Evolutionary conservation across 306 rosid genomes (phyloP).

Genomic region (Senna tora): DNA sequence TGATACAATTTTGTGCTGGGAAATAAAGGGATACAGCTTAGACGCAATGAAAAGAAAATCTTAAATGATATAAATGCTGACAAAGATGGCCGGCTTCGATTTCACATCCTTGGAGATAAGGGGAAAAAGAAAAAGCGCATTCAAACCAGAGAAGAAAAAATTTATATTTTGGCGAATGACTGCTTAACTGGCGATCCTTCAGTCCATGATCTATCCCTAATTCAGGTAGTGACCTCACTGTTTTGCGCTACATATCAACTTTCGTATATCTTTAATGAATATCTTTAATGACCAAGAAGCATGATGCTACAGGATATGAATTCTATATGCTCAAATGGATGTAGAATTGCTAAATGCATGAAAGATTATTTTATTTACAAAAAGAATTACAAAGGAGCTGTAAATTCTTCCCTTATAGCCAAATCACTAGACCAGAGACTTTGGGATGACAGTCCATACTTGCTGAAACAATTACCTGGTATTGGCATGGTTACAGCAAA

Average conservation of each 20-base stretch:
- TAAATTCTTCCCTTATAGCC: slow-evolving; percentile 75
- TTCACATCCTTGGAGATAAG: slow-evolving; percentile 73
- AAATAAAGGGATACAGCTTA: slow-evolving; percentile 91
- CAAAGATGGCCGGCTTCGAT: slow-evolving; percentile 89
- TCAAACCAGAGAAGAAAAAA: slow-evolving; percentile 93
- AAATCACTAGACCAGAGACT: slow-evolving; percentile 89
- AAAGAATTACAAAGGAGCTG: slow-evolving; percentile 81
- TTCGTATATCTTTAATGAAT: slow-evolving; percentile 28
- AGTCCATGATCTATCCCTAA: slow-evolving; percentile 79
- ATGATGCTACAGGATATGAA: slow-evolving; percentile 73
- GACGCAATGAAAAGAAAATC: slow-evolving; percentile 93
- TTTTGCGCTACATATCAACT: slow-evolving; percentile 35
- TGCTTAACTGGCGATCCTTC: slow-evolving; percentile 97
- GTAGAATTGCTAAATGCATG: slow-evolving; percentile 94
- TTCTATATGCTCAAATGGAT: slow-evolving; percentile 91
- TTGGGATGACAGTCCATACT: slow-evolving; percentile 94
- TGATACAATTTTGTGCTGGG: slow-evolving; percentile 36
- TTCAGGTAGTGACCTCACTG: slow-evolving; percentile 60
- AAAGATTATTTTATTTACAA: slow-evolving; percentile 81
- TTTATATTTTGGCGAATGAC: slow-evolving; percentile 84
- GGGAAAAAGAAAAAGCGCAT: slow-evolving; percentile 90
- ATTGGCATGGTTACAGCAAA: slow-evolving; percentile 99
- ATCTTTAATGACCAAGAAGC: slow-evolving; percentile 34
- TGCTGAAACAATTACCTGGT: slow-evolving; percentile 95
- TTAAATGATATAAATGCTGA: slow-evolving; percentile 84